phyloP scores from a whole-genome alignment of 768 basidiomycete species.

The Dacryopinax primogenitus region DNA sequence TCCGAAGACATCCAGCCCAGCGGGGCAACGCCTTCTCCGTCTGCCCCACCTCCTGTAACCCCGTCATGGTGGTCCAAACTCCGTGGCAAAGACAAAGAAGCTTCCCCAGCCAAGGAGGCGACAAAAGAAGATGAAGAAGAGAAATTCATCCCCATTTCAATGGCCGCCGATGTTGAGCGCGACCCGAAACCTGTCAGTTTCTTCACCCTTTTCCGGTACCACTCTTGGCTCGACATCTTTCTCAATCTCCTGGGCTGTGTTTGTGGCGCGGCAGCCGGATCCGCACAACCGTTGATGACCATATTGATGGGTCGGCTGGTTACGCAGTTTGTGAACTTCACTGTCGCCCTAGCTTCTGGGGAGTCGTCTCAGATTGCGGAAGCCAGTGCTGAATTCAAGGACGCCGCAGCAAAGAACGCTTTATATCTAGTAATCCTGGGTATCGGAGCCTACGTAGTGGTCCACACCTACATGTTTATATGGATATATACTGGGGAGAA shows the following conservation, averaged over 20 bases:
- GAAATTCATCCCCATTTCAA: too few relatives aligned
- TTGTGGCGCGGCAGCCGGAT: constrained; percentile 27
- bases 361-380: constrained; percentile 22
- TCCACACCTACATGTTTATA: constrained; percentile 28
- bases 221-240: constrained; percentile 25
- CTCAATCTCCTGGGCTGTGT: constrained; percentile 31
- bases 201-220: constrained; percentile 28
- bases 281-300: constrained; percentile 24
- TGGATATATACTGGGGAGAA: constrained; percentile 33
- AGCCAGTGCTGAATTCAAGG: constrained; percentile 4
- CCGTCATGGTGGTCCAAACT: too few relatives aligned
- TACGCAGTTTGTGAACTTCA: constrained; percentile 18
- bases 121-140: too few relatives aligned
- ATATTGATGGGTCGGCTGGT: constrained; percentile 30
- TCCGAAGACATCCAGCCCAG: too few relatives aligned
- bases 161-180: too few relatives aligned
- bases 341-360: constrained; percentile 23
- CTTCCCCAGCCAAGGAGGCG: too few relatives aligned
- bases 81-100: too few relatives aligned
- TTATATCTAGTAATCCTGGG: constrained; percentile 25
- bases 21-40: too few relatives aligned
- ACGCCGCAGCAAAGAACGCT: constrained; percentile 17
- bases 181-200: constrained; percentile 23
- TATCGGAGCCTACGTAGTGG: constrained; percentile 27
- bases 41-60: too few relatives aligned